phyloP scores from a whole-genome alignment of 2,329 filamentous ascomycete genomes.

The Pyricularia sp. region DNA sequence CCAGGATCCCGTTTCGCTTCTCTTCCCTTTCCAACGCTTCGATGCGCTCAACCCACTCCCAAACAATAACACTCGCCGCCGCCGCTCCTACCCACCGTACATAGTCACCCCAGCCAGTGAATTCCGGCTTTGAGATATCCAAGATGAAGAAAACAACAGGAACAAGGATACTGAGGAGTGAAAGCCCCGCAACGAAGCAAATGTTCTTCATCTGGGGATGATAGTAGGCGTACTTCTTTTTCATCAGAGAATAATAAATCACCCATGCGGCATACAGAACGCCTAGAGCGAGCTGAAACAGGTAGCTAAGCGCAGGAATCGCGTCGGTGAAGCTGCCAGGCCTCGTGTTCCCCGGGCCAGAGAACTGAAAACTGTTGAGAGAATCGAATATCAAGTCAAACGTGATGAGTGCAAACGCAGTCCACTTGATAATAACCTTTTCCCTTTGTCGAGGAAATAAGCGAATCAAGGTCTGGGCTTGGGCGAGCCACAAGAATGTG shows the following conservation, averaged over 20 bases:
- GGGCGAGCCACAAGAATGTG: slow-evolving; percentile 92
- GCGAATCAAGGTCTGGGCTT: slow-evolving; percentile 91
- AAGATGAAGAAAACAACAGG: slow-evolving; percentile 89
- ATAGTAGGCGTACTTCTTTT: slow-evolving; percentile 82
- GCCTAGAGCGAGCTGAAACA: slow-evolving; percentile 78
- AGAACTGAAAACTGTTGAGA: slow-evolving; percentile 68
- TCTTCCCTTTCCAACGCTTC: slow-evolving; percentile 86
- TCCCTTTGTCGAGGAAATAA: slow-evolving; percentile 93
- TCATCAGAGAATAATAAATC: slow-evolving; percentile 84
- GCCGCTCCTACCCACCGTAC: slow-evolving; percentile 93
- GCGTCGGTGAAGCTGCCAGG: slow-evolving; percentile 75
- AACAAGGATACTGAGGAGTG: slow-evolving; percentile 68
- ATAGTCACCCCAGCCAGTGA: slow-evolving; percentile 89
- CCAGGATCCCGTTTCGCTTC: slow-evolving; percentile 84
- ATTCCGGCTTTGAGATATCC: slow-evolving; percentile 73
- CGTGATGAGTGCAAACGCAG: slow-evolving; percentile 83
- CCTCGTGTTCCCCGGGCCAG: slow-evolving; percentile 37
- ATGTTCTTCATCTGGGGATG: slow-evolving; percentile 87
- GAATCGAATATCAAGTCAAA: slow-evolving; percentile 85
- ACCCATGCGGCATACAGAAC: slow-evolving; percentile 88
- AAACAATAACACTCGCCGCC: slow-evolving; percentile 89
- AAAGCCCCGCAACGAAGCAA: slow-evolving; percentile 64
- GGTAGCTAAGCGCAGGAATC: slow-evolving; percentile 78
- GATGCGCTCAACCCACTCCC: slow-evolving; percentile 96
- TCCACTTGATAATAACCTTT: slow-evolving; percentile 98